Base-by-base conservation (phyloP, 345 rosid genomes). In the Salix caprea region DNA sequence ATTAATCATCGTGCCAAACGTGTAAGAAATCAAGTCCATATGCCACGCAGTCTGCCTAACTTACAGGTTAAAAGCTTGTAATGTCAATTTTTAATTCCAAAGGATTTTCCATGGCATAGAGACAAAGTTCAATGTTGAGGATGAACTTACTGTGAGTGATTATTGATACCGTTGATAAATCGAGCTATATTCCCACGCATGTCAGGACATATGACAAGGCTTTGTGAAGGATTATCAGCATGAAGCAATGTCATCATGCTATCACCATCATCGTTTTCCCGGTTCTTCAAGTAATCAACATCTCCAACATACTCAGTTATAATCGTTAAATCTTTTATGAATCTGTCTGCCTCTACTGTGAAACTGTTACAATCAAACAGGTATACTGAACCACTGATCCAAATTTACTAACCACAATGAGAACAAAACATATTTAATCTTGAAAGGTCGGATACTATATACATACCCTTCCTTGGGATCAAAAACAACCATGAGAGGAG, bases 211-310 rank as follows among this genome's bases (percentile, higher is more conserved):
- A 77, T 69, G 39, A 81, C 78, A 5, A 81, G 84, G 68, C 78
- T 81, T 54, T 74, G 56, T 16, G 78, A 64, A 37, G 78, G 76
- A 73, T 81, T 58, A 24, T 50, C 74, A 14, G 84, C 78, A 6
- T 42, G 74, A 32, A 81, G 84, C 81, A 81, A 74, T 11, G 81
- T 74, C 84, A 81, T 81, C 78, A 74, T 81, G 81, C 84, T 77
- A 65, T 81, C 81, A 3, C 84, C 84, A 10, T 52, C 77, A 26
- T 81, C 81, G 40, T 77, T 73, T 77, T 77, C 84, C 0, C 78
- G 78, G 11, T 74, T 81, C 50, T 46, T 65, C 75, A 77, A 77
- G 66, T 46, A 71, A 26, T 65, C 70, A 7, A 77, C 75, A 30
- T 71, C 75, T 24, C 80, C 80, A 65, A 50, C 75, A 52, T 71